Percentiles rank a stretch among this genome's conserved stretches.
Conservation (phyloP, 139 green algal species). For the Chlamydomonas asymmetrica region DNA sequence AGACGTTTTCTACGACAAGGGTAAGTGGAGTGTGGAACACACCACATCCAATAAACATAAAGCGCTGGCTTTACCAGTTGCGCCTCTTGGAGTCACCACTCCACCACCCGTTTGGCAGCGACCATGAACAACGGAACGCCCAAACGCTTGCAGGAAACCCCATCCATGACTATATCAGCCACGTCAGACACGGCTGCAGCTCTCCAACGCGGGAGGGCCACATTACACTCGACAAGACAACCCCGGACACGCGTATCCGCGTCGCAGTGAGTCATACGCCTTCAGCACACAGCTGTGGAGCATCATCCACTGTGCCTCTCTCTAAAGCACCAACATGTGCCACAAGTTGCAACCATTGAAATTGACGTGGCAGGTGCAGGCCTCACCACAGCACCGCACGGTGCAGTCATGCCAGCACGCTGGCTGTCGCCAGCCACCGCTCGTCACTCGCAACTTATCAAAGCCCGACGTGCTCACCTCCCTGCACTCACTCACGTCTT, state of each 20-base stretch:
- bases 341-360: too few species aligned
- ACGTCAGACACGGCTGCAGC: too few species aligned
- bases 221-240: too few species aligned
- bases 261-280: too few species aligned
- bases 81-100: not conserved
- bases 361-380: too few species aligned
- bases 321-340: too few species aligned
- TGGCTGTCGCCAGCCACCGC: not conserved
- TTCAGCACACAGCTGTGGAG: too few species aligned
- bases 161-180: not conserved
- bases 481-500: not conserved
- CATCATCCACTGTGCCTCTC: too few species aligned
- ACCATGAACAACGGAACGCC: not conserved
- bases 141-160: conserved; percentile 1
- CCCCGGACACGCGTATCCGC: too few species aligned
- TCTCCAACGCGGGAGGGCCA: too few species aligned
- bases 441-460: not conserved
- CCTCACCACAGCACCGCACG: not conserved
- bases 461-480: not conserved
- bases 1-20: conserved; percentile 6
- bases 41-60: not conserved
- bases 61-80: not conserved
- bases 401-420: not conserved
- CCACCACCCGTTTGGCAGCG: too few species aligned
- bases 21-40: conserved; percentile 5